These are phyloP conservation scores for Colletotrichum sp. DNA, from an alignment of 2,329 filamentous ascomycete species.

Conservation along the genomic window DNA sequence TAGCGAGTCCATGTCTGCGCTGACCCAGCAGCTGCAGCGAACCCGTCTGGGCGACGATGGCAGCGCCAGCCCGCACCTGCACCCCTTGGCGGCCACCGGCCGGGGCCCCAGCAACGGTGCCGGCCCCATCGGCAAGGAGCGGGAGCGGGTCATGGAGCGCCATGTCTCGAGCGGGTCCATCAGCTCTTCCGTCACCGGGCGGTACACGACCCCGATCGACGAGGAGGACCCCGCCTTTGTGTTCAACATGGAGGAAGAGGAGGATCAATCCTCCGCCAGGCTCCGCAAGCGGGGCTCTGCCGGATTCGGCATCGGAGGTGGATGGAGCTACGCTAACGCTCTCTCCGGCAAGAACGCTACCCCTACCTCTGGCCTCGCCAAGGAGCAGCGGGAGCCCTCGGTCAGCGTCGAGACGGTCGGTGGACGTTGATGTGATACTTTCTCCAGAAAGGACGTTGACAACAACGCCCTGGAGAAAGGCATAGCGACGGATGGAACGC, in stretches of 20 bases:
- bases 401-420: conserved; percentile 23
- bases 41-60: conserved; percentile 58
- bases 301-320: conserved; percentile 41
- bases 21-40: conserved; percentile 68
- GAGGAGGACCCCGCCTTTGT: conserved; percentile 70
- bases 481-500: conserved; percentile 14
- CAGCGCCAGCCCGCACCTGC: conserved; percentile 53
- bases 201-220: conserved; percentile 69
- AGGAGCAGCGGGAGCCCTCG: conserved; percentile 22
- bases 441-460: background rate
- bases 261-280: conserved; percentile 49
- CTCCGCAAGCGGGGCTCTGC: conserved; percentile 56
- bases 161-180: conserved; percentile 66
- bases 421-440: conserved; percentile 11
- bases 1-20: conserved; percentile 60
- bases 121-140: conserved; percentile 43
- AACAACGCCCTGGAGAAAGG: background rate
- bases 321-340: conserved; percentile 45
- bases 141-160: conserved; percentile 53
- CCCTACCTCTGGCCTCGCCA: conserved; percentile 12
- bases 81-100: conserved; percentile 50
- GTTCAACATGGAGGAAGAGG: conserved; percentile 70
- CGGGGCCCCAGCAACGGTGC: conserved; percentile 43
- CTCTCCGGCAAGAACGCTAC: conserved; percentile 23
- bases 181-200: conserved; percentile 56